Percentiles rank a stretch among this genome's conserved stretches.
phyloP scores from a whole-genome alignment of 2,329 filamentous ascomycete species.

The Penicillium olsonii region DNA sequence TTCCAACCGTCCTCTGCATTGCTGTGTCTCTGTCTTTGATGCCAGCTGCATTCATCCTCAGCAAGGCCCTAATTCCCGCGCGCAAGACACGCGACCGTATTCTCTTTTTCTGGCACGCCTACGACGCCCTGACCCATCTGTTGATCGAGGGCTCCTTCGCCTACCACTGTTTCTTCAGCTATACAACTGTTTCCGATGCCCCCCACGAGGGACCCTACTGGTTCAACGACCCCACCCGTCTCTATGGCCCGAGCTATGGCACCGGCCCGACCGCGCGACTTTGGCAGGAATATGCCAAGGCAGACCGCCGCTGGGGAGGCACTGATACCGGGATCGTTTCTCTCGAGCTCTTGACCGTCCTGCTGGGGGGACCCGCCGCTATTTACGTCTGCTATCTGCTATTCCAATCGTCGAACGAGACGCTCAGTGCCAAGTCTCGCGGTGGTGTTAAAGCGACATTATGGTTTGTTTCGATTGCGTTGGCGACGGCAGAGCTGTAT shows the following conservation, averaged over 20 bases:
- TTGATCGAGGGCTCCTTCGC: conserved; percentile 88
- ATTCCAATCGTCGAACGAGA: conserved; percentile 31
- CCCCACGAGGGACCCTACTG: conserved; percentile 47
- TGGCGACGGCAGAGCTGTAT: conserved; percentile 66
- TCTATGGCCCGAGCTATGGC: conserved; percentile 63
- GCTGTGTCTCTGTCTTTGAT: conserved; percentile 57
- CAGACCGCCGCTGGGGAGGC: conserved; percentile 62
- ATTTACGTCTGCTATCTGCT: conserved; percentile 59
- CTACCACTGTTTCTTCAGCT: conserved; percentile 88
- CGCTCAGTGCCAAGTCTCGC: conserved; percentile 17
- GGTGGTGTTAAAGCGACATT: conserved; percentile 38
- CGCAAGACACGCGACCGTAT: conserved; percentile 62
- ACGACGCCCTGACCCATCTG: conserved; percentile 89
- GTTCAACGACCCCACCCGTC: conserved; percentile 53
- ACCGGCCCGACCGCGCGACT: conserved; percentile 54
- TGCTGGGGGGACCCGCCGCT: conserved; percentile 60
- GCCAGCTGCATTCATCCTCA: conserved; percentile 53
- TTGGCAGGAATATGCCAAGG: conserved; percentile 68
- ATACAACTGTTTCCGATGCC: conserved; percentile 47
- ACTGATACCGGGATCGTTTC: conserved; percentile 60
- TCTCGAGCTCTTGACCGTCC: conserved; percentile 63
- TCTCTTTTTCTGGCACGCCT: conserved; percentile 92
- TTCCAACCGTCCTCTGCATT: conserved; percentile 56
- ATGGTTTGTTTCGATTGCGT: conserved; percentile 59
- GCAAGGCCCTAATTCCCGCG: conserved; percentile 54